These are phyloP conservation scores for Populus hybrid DNA, from an alignment of 441 rosid genomes.

Conservation along the genomic window DNA sequence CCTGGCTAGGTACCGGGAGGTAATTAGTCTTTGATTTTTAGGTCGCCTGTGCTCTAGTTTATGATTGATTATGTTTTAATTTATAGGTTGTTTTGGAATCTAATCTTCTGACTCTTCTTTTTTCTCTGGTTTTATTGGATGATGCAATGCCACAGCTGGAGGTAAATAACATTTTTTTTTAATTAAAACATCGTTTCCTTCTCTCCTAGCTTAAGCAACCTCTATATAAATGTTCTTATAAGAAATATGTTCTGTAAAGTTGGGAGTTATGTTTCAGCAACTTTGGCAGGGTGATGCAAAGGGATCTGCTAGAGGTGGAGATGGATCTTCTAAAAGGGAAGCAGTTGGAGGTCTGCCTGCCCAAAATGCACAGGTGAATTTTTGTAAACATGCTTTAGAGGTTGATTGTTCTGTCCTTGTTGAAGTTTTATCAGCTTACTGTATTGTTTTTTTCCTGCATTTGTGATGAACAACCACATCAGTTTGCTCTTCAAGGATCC, in stretches of 20 bases:
- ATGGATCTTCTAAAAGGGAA: slow-evolving; percentile 57
- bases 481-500: slow-evolving; percentile 49
- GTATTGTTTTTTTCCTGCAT: slow-evolving; percentile 17
- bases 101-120: slow-evolving; percentile 16
- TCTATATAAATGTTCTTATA: background rate
- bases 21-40: slow-evolving; percentile 18
- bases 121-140: slow-evolving; percentile 16
- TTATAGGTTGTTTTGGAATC: background rate
- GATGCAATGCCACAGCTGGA: slow-evolving; percentile 45
- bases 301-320: slow-evolving; percentile 75
- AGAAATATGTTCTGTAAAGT: background rate
- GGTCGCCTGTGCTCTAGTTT: background rate
- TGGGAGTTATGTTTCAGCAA: background rate
- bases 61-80: background rate
- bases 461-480: slow-evolving; percentile 28
- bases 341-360: slow-evolving; percentile 46
- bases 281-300: slow-evolving; percentile 68
- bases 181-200: background rate
- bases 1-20: slow-evolving; percentile 74
- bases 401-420: background rate
- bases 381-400: slow-evolving; percentile 7
- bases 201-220: background rate
- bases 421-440: slow-evolving; percentile 16
- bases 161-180: slow-evolving; percentile 35
- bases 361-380: slow-evolving; percentile 56